A percentile compares a stretch with the other conserved stretches of the same genome.
phyloP scores from a whole-genome alignment of 306 rosid species.

The Trichosanthes truncata region DNA sequence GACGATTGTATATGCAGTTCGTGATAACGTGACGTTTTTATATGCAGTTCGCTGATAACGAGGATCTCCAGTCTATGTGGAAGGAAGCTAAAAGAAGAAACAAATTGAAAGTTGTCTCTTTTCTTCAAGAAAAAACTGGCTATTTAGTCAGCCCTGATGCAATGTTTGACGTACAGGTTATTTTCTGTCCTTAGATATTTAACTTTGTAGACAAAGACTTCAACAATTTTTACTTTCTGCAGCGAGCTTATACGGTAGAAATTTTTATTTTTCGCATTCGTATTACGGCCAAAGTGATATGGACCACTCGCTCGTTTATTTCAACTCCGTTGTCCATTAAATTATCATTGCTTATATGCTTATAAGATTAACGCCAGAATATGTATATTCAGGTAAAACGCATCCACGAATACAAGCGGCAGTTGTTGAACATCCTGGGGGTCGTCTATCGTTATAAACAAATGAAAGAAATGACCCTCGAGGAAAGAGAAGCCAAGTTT shows the following conservation, averaged over 20 bases:
- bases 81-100: conserved; percentile 66
- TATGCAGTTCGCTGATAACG: conserved; percentile 64
- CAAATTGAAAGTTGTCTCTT: conserved; percentile 66
- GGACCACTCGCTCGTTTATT: not conserved
- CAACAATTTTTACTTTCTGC: not conserved
- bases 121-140: conserved; percentile 73
- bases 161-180: conserved; percentile 89
- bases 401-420: conserved; percentile 94
- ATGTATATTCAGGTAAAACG: conserved; percentile 58
- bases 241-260: not conserved
- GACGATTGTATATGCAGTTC: conserved; percentile 31
- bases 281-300: not conserved
- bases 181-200: conserved; percentile 2
- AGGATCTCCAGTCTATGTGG: conserved; percentile 80
- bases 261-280: not conserved
- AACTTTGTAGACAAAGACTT: not conserved
- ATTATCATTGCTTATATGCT: not conserved
- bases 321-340: not conserved
- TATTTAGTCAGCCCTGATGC: conserved; percentile 84
- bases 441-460: conserved; percentile 88
- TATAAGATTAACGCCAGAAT: not conserved
- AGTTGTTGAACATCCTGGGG: conserved; percentile 74
- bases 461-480: conserved; percentile 84
- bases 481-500: conserved; percentile 49
- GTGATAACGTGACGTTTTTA: conserved; percentile 30